Percentiles rank a stretch among this genome's conserved stretches.
Evolutionary conservation across 139 green algal species (phyloP).

Genomic region (Diplosphaera chodatii): DNA sequence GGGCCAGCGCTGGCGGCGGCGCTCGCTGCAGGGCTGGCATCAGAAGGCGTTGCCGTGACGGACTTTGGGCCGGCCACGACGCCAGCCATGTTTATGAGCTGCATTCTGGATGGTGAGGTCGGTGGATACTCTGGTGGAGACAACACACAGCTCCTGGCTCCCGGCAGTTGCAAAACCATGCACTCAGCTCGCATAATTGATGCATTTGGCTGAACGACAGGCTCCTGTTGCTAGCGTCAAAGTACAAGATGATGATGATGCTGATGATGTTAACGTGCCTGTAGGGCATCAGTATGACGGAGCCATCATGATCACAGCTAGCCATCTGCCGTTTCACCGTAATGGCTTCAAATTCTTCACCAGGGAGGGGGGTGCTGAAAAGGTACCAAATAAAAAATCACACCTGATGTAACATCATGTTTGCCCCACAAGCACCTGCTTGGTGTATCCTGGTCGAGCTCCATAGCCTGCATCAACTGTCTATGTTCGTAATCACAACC

Average conservation of each 20-base stretch:
- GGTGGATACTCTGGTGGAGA: too few relatives aligned
- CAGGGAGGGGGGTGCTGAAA: slow-evolving; percentile 57
- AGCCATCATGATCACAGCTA: slow-evolving; percentile 84
- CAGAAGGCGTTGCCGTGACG: slow-evolving; percentile 46
- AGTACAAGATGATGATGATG: too few relatives aligned
- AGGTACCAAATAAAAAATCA: slow-evolving; percentile 60
- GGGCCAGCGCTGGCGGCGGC: slow-evolving; percentile 42
- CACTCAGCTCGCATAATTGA: too few relatives aligned
- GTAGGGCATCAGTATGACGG: slow-evolving; percentile 41
- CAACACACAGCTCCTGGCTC: too few relatives aligned
- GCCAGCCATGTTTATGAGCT: slow-evolving; percentile 93
- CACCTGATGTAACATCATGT: slow-evolving; percentile 61
- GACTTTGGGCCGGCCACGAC: slow-evolving; percentile 83
- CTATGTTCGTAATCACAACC: too few relatives aligned
- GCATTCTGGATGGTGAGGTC: slow-evolving; percentile 44
- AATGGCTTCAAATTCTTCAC: slow-evolving; percentile 88
- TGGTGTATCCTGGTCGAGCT: background rate
- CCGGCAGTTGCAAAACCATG: too few relatives aligned
- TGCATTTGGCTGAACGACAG: too few relatives aligned
- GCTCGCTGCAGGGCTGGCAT: slow-evolving; percentile 52
- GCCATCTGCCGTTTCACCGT: slow-evolving; percentile 79
- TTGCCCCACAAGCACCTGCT: slow-evolving; percentile 7
- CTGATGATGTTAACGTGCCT: background rate
- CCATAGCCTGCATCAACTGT: too few relatives aligned
- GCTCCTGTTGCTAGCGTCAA: too few relatives aligned